phyloP scores from a whole-genome alignment of 2,329 filamentous ascomycete species.

The Fusarium nematophilum region DNA sequence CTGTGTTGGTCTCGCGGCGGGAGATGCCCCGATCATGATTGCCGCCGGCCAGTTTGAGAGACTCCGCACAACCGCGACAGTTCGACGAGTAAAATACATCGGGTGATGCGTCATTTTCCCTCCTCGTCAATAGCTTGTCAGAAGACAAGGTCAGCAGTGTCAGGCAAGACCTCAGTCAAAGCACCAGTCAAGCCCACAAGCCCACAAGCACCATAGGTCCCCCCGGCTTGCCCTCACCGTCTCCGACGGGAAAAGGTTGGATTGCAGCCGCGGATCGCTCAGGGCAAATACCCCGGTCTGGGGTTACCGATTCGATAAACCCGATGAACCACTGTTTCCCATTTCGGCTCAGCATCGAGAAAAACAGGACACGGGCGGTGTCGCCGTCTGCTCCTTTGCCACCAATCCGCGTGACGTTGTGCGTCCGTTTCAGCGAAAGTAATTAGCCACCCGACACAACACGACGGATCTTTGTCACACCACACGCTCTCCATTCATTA shows the following conservation, averaged over 20 bases:
- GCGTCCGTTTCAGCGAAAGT: not conserved
- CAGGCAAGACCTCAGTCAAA: not conserved
- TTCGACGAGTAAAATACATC: not conserved
- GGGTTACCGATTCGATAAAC: too few species aligned
- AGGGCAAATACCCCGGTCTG: too few species aligned
- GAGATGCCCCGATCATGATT: too few species aligned
- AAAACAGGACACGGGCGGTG: too few species aligned
- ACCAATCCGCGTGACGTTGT: too few species aligned
- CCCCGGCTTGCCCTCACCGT: not conserved
- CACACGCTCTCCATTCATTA: not conserved
- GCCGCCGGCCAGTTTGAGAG: not conserved
- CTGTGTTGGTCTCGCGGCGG: too few species aligned
- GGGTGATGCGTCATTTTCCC: slow-evolving; percentile 7
- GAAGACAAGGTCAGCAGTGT: not conserved
- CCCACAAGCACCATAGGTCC: not conserved
- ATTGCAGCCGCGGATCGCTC: too few species aligned
- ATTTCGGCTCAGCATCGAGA: too few species aligned
- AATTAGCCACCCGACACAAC: not conserved
- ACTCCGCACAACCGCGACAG: not conserved
- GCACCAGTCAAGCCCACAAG: not conserved
- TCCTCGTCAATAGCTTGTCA: not conserved
- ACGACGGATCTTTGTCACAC: not conserved
- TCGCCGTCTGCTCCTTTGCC: too few species aligned
- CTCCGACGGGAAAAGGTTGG: too few species aligned
- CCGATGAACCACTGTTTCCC: too few species aligned